phyloP scores from a whole-genome alignment of 2,329 filamentous ascomycete genomes.

The Trichoderma endophyticum region DNA sequence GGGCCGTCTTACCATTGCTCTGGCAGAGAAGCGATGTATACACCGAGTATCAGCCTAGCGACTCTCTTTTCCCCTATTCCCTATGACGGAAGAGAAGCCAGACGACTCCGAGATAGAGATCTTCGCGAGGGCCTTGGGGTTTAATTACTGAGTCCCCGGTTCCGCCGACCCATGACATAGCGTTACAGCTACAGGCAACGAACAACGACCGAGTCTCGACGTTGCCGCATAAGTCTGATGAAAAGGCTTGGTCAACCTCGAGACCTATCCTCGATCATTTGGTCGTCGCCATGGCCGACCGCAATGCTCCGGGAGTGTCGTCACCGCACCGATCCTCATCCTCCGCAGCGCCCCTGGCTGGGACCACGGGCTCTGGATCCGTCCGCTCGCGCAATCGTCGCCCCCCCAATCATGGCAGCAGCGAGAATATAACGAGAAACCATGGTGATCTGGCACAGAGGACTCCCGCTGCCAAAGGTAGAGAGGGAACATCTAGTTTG shows the following conservation, averaged over 20 bases:
- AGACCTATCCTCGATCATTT: constrained; percentile 32
- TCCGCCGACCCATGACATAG: constrained; percentile 4
- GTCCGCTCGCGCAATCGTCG: constrained; percentile 52
- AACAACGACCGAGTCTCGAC: constrained; percentile 3
- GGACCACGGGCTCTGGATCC: constrained; percentile 39
- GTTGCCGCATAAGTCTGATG: constrained; percentile 30
- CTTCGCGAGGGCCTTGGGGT: constrained; percentile 7
- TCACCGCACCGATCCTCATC: constrained; percentile 46
- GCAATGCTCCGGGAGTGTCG: constrained; percentile 29
- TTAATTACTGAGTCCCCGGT: constrained; percentile 10
- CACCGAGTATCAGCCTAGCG: neutral
- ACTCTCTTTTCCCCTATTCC: constrained; percentile 17
- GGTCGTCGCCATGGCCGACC: constrained; percentile 38
- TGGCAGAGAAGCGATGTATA: constrained; percentile 8
- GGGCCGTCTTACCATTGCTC: neutral
- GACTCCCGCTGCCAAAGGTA: neutral
- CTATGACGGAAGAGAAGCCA: constrained; percentile 15
- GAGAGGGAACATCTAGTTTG: constrained; percentile 23
- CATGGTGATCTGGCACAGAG: neutral
- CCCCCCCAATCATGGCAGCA: constrained; percentile 32
- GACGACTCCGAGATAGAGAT: constrained; percentile 8
- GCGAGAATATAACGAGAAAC: neutral
- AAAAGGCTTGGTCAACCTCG: constrained; percentile 28
- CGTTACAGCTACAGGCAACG: neutral
- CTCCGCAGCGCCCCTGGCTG: constrained; percentile 41